Evolutionary conservation across 345 rosid genomes (phyloP), one percentile per base, ranked within the genome.

Genomic region (Viola odorata): DNA sequence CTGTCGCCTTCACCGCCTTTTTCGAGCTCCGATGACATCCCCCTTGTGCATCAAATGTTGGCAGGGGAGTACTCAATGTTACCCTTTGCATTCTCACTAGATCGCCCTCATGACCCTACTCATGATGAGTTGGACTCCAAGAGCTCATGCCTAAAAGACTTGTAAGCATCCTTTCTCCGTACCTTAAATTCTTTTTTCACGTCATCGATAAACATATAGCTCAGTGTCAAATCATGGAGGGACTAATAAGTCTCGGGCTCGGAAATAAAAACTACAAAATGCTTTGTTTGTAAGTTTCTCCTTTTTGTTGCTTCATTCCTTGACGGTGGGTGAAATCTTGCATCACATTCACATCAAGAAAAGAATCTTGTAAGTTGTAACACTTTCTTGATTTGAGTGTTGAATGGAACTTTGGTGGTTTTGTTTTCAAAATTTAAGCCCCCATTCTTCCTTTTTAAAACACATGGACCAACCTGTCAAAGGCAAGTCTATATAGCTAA

Each of bases 1-100:
- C 76, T 81, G 0, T 65, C 79, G 12, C 68, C 77, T 4, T 75
- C 87, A 4, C 87, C 87, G 13, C 86, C 84, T 8, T 82, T 82
- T 67, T 76, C 86, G 12, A 70, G 70, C 0, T 80, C 82, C 0
- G 65, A 72, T 0, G 79, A 82, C 51, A 63, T 80, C 52, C 82
- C 84, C 8, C 69, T 80, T 8, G 48, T 80, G 62, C 67, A 50
- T 23, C 66, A 75, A 6, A 55, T 68, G 41, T 36, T 60, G 52
- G 49, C 53, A 23, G 2, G 32, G 1, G 0, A 50, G 45, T 56
- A 55, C 70, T 48, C 60, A 3, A 55, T 16, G 55, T n/a, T 39
- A 14, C 77, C 72, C 2, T 73, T 60, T 0, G 60, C 87, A 50
- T 80, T 82, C 41, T 80, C 87, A 2, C 16, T 80, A 60, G 82